Evolutionary conservation across 768 basidiomycete species (phyloP), one percentile per base, ranked within the genome.

Genomic region (Clitopilus passeckerianus): DNA sequence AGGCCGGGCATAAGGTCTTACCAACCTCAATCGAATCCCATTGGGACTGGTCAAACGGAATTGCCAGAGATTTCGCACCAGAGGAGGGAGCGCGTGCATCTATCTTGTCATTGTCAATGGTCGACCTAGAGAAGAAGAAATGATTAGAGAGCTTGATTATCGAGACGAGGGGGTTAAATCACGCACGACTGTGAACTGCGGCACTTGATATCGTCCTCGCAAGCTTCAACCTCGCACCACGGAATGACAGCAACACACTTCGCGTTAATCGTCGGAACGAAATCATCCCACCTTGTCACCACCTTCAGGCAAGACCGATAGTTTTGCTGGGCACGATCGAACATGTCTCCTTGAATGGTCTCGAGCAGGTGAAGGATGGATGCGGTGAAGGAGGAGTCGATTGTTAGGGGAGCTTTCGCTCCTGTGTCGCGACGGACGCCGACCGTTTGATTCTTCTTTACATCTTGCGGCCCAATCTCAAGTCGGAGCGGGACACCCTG

Each of bases 171-270:
- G 15, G 15, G 23, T 53, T 4, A 30, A 30, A 30, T 20, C 6
- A 53, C 53, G 79, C 72, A 95, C 92, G 89, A 84, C 71, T 85
- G 80, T 59, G 86, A 92, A 68, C 89, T 93, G 62, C 91, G 81
- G 67, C 98, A 93, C 79, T 99, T 98, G 81, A 99, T 97, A 66
- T 95, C 91, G 70, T 99, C 96, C 73, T 99, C 97, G 68, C 97
- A 99, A 12, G 80, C 81, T 70, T 91, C 91, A 20, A 77, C 81
- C 74, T 98, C 94, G 73, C 97, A 98, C 97, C 97, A 99, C 3
- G 97, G 97, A 59, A 98, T 84, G 57, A 90, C 90, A 22, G 89
- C 86, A 34, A 94, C 80, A 68, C 87, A 86, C 78, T 97, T 98
- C 70, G 79, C 78, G 72, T 99, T 95, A 41, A 99, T 78, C 8